A percentile compares a stretch with the other conserved stretches of the same genome.
phyloP scores from a whole-genome alignment of 352 stramenopile species.

The Globisporangium middletonii region DNA sequence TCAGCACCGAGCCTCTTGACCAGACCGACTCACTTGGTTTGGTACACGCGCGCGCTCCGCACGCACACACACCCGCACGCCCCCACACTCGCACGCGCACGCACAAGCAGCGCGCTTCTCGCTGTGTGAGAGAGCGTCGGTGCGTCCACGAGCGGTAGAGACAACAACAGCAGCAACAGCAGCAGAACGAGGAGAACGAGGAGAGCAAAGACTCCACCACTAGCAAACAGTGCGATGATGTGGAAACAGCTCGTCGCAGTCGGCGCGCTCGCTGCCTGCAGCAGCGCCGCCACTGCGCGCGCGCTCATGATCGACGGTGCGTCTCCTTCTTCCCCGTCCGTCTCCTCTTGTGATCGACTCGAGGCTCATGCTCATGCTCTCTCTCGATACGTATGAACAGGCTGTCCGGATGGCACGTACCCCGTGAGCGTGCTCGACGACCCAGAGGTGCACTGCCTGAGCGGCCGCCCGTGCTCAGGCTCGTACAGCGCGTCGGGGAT shows the following conservation, averaged over 20 bases:
- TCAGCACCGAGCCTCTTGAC: constrained; percentile 7
- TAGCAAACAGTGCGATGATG: constrained; percentile 2
- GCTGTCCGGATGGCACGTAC: constrained; percentile 36
- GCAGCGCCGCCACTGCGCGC: not conserved
- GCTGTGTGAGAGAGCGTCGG: not conserved
- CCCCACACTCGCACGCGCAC: not conserved
- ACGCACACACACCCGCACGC: constrained; percentile 6
- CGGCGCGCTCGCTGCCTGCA: constrained; percentile 3
- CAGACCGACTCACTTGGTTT: constrained; percentile 15
- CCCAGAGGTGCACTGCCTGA: constrained; percentile 40
- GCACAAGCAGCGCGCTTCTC: not conserved
- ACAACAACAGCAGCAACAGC: not conserved
- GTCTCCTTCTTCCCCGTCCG: not conserved
- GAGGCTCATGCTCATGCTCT: not conserved
- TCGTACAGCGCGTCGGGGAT: constrained; percentile 47
- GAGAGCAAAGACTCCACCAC: not conserved
- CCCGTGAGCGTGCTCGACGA: constrained; percentile 67
- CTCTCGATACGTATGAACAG: constrained; percentile 16
- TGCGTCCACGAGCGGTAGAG: not conserved
- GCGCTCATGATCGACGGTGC: constrained; percentile 16
- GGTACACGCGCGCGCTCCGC: constrained; percentile 10
- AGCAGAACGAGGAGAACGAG: not conserved
- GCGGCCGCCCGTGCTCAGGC: constrained; percentile 48
- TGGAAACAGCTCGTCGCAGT: constrained; percentile 12
- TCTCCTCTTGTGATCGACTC: not conserved